Percentiles rank a stretch among this genome's conserved stretches.
These are phyloP conservation scores for Mucor piriformis DNA, from an alignment of 371 early-diverging fungal genomes.

Conservation along the genomic window DNA sequence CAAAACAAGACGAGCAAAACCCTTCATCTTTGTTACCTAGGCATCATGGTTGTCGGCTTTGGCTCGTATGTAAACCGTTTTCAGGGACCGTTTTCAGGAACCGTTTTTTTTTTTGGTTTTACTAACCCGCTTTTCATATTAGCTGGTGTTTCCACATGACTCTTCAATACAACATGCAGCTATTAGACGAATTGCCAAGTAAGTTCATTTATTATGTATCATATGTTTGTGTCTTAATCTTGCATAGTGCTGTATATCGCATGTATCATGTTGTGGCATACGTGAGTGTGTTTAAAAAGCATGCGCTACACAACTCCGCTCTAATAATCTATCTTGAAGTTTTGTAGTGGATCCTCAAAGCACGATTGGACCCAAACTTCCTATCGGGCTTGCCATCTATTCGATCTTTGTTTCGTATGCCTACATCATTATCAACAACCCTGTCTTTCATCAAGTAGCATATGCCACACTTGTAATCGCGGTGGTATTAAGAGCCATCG, in stretches of 20 bases:
- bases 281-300: constrained; percentile 28
- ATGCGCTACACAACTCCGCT: neutral
- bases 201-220: no score
- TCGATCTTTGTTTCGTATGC: constrained; percentile 62
- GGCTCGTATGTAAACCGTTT: constrained; percentile 51
- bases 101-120: neutral
- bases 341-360: constrained; percentile 51
- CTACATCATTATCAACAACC: constrained; percentile 69
- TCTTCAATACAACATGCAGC: constrained; percentile 74
- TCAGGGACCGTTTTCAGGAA: no score
- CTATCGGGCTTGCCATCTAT: constrained; percentile 51
- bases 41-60: constrained; percentile 67
- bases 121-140: neutral
- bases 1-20: constrained; percentile 51
- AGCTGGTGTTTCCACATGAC: constrained; percentile 83
- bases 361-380: constrained; percentile 38
- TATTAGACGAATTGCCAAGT: constrained; percentile 78
- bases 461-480: constrained; percentile 61
- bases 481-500: constrained; percentile 52
- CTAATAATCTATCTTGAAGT: constrained; percentile 22
- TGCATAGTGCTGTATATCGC: constrained; percentile 58
- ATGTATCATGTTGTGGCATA: constrained; percentile 48
- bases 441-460: constrained; percentile 76
- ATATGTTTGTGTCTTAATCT: no score
- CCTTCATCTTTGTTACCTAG: constrained; percentile 60